Conservation (phyloP, 768 basidiomycete species). For the Tricholoma bakamatsutake region DNA sequence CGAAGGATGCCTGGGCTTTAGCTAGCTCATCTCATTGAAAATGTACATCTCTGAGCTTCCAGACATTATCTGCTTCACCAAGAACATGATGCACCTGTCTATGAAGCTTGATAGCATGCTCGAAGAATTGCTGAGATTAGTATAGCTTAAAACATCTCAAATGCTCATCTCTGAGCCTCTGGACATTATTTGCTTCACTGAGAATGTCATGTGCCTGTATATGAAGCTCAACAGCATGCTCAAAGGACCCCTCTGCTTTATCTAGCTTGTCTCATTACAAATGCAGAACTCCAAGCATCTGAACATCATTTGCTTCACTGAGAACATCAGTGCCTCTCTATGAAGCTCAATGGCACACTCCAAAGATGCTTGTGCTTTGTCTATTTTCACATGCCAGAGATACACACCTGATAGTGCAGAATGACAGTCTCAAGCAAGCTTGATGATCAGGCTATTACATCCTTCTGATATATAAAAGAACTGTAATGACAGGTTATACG, state of each 20-base stretch:
- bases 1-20: background rate
- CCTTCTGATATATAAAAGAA: too few species aligned
- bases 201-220: background rate
- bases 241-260: too few species aligned
- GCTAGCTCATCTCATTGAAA: too few species aligned
- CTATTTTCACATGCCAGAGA: conserved; percentile 13
- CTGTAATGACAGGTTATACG: too few species aligned
- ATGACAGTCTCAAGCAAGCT: conserved; percentile 4
- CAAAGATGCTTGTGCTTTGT: conserved; percentile 13
- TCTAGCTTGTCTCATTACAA: background rate
- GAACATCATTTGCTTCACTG: conserved; percentile 14
- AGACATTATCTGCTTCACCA: background rate
- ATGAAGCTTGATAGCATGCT: too few species aligned
- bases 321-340: conserved; percentile 8
- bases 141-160: too few species aligned
- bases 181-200: background rate
- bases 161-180: background rate
- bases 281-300: conserved; percentile 10
- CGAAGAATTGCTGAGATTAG: too few species aligned
- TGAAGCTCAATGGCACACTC: conserved; percentile 14
- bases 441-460: too few species aligned
- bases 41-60: background rate
- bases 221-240: background rate
- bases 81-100: too few species aligned
- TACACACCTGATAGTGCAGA: conserved; percentile 5